Percentiles rank a stretch among this genome's conserved stretches.
These are phyloP conservation scores for Macroventuria anomochaeta DNA, from an alignment of 2,329 filamentous ascomycete genomes.

Conservation along the genomic window DNA sequence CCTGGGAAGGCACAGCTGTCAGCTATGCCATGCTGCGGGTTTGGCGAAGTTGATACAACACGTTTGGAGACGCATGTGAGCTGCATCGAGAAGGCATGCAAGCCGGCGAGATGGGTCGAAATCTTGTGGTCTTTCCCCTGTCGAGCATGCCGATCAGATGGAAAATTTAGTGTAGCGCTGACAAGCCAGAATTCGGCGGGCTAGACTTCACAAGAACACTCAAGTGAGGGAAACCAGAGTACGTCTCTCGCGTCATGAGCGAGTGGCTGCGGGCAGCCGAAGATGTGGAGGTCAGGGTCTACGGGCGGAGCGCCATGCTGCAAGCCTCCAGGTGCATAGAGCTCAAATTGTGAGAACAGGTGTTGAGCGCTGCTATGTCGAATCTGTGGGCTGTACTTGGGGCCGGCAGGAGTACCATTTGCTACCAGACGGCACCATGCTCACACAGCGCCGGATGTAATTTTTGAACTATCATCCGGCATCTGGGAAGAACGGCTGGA, in stretches of 20 bases:
- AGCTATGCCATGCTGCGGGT: conserved; percentile 16
- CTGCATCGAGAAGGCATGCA: conserved; percentile 14
- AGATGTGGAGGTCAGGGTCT: neutral
- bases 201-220: neutral
- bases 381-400: neutral
- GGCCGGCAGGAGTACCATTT: neutral
- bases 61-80: conserved; percentile 24
- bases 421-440: neutral
- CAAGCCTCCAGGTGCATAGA: conserved; percentile 2
- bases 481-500: neutral
- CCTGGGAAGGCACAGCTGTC: neutral
- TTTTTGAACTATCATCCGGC: neutral
- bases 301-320: conserved; percentile 1
- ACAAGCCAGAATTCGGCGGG: neutral
- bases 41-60: conserved; percentile 26
- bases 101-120: neutral
- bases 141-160: conserved; percentile 22
- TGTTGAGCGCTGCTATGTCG: neutral
- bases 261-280: neutral
- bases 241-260: neutral
- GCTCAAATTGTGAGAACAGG: neutral
- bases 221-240: neutral
- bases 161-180: conserved; percentile 6
- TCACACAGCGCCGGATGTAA: neutral
- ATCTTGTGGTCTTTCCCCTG: neutral